phyloP scores from a whole-genome alignment of 2,329 filamentous ascomycete genomes.

The Fusarium sp. region DNA sequence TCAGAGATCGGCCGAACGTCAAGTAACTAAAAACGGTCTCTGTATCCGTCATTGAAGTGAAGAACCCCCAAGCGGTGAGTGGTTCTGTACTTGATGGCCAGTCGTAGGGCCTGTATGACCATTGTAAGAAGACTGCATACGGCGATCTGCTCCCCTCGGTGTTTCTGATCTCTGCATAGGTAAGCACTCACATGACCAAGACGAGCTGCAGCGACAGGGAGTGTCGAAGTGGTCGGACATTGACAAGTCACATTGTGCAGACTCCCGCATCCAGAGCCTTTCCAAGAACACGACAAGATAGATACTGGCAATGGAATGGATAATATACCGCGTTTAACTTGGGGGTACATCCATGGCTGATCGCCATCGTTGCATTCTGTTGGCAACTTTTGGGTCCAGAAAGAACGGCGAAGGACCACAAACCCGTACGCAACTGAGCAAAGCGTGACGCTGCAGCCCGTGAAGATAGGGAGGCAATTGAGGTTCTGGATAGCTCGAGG shows the following conservation, averaged over 20 bases:
- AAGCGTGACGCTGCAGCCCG: not conserved
- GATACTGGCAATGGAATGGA: not conserved
- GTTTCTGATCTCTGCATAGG: not conserved
- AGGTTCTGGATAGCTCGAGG: not conserved
- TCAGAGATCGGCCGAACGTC: not conserved
- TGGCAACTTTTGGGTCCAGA: not conserved
- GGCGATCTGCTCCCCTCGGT: not conserved
- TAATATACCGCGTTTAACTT: not conserved
- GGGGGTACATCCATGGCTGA: not conserved
- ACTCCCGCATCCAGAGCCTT: not conserved
- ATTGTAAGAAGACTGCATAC: not conserved
- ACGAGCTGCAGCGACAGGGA: slow-evolving; percentile 33
- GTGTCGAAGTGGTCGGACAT: not conserved
- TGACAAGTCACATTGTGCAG: not conserved
- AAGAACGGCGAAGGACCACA: not conserved
- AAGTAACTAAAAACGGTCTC: not conserved
- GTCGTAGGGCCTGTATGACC: not conserved
- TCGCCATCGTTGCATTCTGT: not conserved
- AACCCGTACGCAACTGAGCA: not conserved
- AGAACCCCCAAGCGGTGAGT: not conserved
- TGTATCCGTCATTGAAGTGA: not conserved
- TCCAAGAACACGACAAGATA: not conserved
- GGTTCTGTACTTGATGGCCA: not conserved
- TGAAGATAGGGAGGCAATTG: not conserved
- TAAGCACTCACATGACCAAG: slow-evolving; percentile 41